phyloP scores from a whole-genome alignment of 75 land plant genomes.

The Azolla pinnata region DNA sequence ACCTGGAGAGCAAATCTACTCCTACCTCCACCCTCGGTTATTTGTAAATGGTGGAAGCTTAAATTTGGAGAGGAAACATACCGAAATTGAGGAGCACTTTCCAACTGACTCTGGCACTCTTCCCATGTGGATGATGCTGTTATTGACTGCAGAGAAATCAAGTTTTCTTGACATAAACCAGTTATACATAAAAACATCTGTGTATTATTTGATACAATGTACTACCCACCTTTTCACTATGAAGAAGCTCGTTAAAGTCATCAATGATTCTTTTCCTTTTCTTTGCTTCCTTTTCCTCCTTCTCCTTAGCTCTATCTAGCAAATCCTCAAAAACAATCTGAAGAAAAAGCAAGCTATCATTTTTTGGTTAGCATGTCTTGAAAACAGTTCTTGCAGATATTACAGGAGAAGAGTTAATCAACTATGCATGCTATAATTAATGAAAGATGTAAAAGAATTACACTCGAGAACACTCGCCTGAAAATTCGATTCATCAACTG shows the following conservation, averaged over 20 bases:
- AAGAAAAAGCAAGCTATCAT: conserved; percentile 2
- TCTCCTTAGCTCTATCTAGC: conserved; percentile 68
- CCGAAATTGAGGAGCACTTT: conserved; percentile 59
- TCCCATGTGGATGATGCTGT: conserved; percentile 73
- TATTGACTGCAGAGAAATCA: conserved; percentile 44
- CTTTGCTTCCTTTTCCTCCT: conserved; percentile 96
- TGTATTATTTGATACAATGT: neutral
- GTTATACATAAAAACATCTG: neutral
- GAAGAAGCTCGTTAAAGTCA: conserved; percentile 55
- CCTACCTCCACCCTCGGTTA: too few relatives aligned
- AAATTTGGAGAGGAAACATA: conserved; percentile 13
- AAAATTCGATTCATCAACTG: conserved; percentile 64
- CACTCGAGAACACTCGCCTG: conserved; percentile 40
- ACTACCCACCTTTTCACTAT: conserved; percentile 50
- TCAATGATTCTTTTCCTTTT: conserved; percentile 72
- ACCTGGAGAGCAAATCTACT: too few relatives aligned
- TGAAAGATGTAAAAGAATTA: neutral
- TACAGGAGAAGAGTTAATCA: too few relatives aligned
- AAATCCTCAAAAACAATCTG: conserved; percentile 84
- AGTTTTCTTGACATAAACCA: neutral
- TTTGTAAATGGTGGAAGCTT: too few relatives aligned
- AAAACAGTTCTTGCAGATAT: neutral
- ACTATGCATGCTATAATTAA: too few relatives aligned
- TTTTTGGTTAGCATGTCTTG: neutral
- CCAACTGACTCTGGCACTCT: conserved; percentile 52